A percentile compares a stretch with the other conserved stretches of the same genome.
phyloP scores from a whole-genome alignment of 2,329 filamentous ascomycete genomes.

The Talaromyces sp. region DNA sequence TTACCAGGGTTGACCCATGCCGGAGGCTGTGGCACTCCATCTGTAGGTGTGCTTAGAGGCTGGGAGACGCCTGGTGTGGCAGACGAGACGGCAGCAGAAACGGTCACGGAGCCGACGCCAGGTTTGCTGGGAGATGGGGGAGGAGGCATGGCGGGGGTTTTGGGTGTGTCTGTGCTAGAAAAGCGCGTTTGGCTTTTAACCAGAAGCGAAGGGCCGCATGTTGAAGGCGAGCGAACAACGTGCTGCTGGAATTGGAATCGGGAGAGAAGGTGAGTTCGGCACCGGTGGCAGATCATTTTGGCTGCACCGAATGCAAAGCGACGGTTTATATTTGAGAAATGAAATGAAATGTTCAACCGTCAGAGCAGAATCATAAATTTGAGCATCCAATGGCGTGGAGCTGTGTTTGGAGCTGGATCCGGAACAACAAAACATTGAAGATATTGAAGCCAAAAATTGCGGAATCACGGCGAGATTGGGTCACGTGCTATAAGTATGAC shows the following conservation, averaged over 20 bases:
- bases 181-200: slow-evolving; percentile 25
- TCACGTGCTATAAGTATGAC: not conserved
- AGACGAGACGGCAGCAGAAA: slow-evolving; percentile 34
- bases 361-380: no score
- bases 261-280: slow-evolving; percentile 34
- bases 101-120: slow-evolving; percentile 20
- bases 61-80: slow-evolving; percentile 36
- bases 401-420: not conserved
- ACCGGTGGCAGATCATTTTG: slow-evolving; percentile 38
- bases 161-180: slow-evolving; percentile 21
- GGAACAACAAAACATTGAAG: not conserved
- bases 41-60: slow-evolving; percentile 34
- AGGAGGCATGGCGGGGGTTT: slow-evolving; percentile 19
- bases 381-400: not conserved
- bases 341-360: not conserved
- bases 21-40: slow-evolving; percentile 13
- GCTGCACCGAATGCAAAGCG: not conserved
- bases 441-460: not conserved
- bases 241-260: slow-evolving; percentile 29
- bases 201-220: slow-evolving; percentile 23
- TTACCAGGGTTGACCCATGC: slow-evolving; percentile 14
- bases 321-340: not conserved
- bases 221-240: slow-evolving; percentile 21
- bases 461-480: not conserved
- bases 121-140: slow-evolving; percentile 28